phyloP scores from a whole-genome alignment of 306 rosid genomes.

The Vicia faba region DNA sequence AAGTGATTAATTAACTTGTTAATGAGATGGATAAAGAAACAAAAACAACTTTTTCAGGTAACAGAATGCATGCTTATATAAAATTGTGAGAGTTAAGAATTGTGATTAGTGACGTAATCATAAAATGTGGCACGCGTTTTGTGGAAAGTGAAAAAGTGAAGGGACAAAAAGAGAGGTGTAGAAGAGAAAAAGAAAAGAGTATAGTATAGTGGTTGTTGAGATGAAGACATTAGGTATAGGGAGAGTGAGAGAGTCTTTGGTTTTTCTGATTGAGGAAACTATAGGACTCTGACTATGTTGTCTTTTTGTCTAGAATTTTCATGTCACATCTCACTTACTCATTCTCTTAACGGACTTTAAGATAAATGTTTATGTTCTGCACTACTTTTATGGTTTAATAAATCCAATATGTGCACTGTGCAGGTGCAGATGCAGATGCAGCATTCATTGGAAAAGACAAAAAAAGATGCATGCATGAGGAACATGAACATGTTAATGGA shows the following conservation, averaged over 20 bases:
- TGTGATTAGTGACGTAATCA: constrained; percentile 64
- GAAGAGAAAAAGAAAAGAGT: constrained; percentile 27
- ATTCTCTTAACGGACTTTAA: constrained; percentile 23
- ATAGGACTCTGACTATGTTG: constrained; percentile 56
- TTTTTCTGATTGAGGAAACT: constrained; percentile 47
- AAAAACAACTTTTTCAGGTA: constrained; percentile 40
- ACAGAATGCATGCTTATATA: constrained; percentile 5
- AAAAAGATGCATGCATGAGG: background rate
- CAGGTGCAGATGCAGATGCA: background rate
- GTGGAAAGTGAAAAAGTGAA: constrained; percentile 57
- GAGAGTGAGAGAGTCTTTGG: constrained; percentile 1
- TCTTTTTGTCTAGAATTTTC: constrained; percentile 80
- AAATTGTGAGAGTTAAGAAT: background rate
- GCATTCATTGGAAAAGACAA: background rate
- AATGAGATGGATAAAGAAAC: constrained; percentile 34
- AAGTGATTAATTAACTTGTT: background rate
- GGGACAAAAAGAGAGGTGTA: constrained; percentile 48
- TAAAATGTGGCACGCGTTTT: constrained; percentile 68
- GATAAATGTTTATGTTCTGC: background rate
- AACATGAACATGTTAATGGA: background rate
- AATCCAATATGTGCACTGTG: background rate
- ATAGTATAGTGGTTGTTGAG: background rate
- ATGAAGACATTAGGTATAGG: background rate
- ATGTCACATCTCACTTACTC: constrained; percentile 51
- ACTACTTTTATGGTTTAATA: background rate